Base-by-base conservation (phyloP, 164 flowering plant species). In the Piper betle region DNA sequence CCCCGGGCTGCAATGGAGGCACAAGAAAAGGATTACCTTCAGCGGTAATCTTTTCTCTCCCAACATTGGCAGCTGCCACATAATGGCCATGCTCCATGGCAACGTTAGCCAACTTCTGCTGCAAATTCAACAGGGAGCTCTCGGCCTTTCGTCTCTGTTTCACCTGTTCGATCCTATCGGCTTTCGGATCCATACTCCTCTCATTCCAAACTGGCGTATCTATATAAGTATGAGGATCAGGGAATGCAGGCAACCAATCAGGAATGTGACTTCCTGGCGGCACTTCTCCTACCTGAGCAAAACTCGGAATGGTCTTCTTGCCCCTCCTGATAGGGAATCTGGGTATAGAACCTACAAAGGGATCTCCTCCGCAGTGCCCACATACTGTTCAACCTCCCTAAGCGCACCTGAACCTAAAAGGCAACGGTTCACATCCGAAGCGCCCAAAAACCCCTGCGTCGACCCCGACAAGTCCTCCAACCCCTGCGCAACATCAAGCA, bases 161-260 rank as follows among this genome's bases (percentile, higher is more conserved):
- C n/a, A n/a, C n/a, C n/a, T n/a, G n/a, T n/a, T n/a, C n/a, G n/a
- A n/a, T n/a, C n/a, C n/a, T n/a, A n/a, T n/a, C 96, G 0, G 76
- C 71, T 3, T 80, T 80, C 25, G 81, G 91, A 77, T 91, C 91
- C 0, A 81, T 65, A 10, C n/a, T 62, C 82, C 96, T 82, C 74
- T 88, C 89, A 78, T 82, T 83, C 97, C 96, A 86, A 57, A 80
- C 68, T 0, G 93, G 84, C 0, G 97, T 80, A 9, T 70, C 80
- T 7, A 78, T 50, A 65, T 91, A 91, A 0, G 99, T 91, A 66
- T 93, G 96, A 0, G 83, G 84, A 76, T 93, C 97, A 53, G 99
- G 99, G 52, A 93, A 80, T 20, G 91, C 95, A 6, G 99, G 99
- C 73, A 94, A 73, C 99, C 99, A 94, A 58, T 71, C 59, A 3